Evolutionary conservation across 2,329 filamentous ascomycete genomes (phyloP).

Genomic region (Sordariomycetes sp.): DNA sequence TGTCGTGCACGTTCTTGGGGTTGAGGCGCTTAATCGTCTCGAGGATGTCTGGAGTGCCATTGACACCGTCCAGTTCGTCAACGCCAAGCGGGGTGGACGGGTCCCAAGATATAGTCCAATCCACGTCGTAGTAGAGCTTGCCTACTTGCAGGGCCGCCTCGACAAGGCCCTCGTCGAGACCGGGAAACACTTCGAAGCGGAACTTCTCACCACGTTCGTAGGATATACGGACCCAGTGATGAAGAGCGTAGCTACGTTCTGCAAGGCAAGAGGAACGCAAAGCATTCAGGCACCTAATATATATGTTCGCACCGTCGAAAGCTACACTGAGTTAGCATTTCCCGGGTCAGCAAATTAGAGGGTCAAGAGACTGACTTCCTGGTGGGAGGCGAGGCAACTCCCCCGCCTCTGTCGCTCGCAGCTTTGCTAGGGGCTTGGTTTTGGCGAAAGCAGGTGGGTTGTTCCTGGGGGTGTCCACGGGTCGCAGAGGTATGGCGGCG

Average conservation of each 20-base stretch:
- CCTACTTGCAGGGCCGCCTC: slow-evolving; percentile 73
- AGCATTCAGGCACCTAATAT: slow-evolving; percentile 74
- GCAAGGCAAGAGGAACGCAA: slow-evolving; percentile 65
- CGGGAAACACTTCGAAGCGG: slow-evolving; percentile 82
- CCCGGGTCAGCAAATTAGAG: neutral
- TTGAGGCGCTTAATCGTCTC: slow-evolving; percentile 55
- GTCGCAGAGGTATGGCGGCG: slow-evolving; percentile 37
- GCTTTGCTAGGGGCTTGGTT: slow-evolving; percentile 11
- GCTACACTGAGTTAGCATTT: slow-evolving; percentile 13
- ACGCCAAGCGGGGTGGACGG: slow-evolving; percentile 29
- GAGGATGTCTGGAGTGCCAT: slow-evolving; percentile 41
- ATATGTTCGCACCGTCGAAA: slow-evolving; percentile 77
- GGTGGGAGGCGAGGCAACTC: slow-evolving; percentile 37
- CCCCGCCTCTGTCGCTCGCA: slow-evolving; percentile 26
- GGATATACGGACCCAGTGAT: slow-evolving; percentile 90
- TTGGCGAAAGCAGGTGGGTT: slow-evolving; percentile 55
- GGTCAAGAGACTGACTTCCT: slow-evolving; percentile 38
- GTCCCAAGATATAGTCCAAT: slow-evolving; percentile 67
- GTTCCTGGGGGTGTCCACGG: slow-evolving; percentile 63
- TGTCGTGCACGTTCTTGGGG: slow-evolving; percentile 46
- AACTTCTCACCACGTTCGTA: slow-evolving; percentile 93
- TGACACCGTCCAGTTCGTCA: slow-evolving; percentile 31
- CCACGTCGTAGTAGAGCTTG: slow-evolving; percentile 65
- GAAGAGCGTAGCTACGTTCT: slow-evolving; percentile 85
- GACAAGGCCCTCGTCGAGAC: slow-evolving; percentile 76